Percentiles rank a stretch among this genome's conserved stretches.
Conservation (phyloP, 177 flowering plant species). For the Telopea speciosissima region DNA sequence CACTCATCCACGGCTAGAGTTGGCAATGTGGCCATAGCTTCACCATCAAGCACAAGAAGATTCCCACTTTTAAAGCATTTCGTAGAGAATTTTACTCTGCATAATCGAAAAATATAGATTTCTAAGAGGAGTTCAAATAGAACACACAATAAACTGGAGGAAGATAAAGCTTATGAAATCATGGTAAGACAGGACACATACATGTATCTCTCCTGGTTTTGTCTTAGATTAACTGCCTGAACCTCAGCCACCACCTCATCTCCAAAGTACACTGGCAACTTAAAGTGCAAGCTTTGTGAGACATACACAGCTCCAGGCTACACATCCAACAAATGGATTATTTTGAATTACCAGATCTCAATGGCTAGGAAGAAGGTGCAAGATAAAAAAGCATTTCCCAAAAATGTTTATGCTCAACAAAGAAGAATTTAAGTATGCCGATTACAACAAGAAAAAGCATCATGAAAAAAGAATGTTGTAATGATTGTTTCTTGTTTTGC, state of each 20-base stretch:
- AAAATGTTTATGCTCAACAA: too few relatives aligned
- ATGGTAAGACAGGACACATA: conserved; percentile 18
- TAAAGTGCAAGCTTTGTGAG: conserved; percentile 71
- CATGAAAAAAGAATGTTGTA: too few relatives aligned
- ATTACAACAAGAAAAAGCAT: too few relatives aligned
- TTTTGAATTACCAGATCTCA: not conserved
- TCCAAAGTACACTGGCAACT: conserved; percentile 56
- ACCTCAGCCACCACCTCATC: conserved; percentile 59
- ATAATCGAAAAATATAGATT: conserved; percentile 3
- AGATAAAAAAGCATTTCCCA: too few relatives aligned
- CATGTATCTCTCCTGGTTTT: conserved; percentile 51
- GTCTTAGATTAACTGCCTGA: conserved; percentile 43
- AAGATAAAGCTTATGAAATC: not conserved
- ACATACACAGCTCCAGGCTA: conserved; percentile 88
- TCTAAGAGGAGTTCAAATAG: not conserved
- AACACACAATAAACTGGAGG: not conserved
- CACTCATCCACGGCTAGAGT: conserved; percentile 23
- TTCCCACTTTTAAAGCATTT: conserved; percentile 60
- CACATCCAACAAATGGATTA: conserved; percentile 3
- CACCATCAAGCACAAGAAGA: conserved; percentile 62
- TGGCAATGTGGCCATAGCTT: conserved; percentile 68
- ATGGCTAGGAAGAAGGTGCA: not conserved
- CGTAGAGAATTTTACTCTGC: conserved; percentile 65
- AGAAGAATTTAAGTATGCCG: too few relatives aligned
- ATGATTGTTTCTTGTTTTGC: too few relatives aligned